Conservation (phyloP, 1,139 yeast genomes). For the Schizosaccharomyces versatilis region DNA sequence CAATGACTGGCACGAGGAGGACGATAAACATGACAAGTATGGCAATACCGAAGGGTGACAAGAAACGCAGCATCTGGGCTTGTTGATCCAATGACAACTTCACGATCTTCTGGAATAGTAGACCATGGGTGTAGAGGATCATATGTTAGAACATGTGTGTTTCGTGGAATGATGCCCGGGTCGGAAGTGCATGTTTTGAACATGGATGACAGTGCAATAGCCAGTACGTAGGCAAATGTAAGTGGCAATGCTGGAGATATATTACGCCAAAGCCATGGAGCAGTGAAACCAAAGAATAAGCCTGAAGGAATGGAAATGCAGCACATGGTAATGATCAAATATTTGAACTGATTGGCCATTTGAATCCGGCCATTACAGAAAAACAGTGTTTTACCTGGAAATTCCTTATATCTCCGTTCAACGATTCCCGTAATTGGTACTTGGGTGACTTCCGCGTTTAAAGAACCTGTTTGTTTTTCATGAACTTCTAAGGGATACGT, state of each 20-base stretch:
- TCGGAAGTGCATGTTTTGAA: constrained; percentile 35
- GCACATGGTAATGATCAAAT: background rate
- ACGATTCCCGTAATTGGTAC: background rate
- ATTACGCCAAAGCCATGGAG: constrained; percentile 23
- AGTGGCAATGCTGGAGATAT: constrained; percentile 35
- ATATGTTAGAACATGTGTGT: constrained; percentile 32
- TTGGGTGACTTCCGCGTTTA: background rate
- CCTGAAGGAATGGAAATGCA: background rate
- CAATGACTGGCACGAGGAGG: constrained; percentile 52
- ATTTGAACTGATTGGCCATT: background rate
- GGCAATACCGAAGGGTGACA: constrained; percentile 29
- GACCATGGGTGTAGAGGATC: constrained; percentile 25
- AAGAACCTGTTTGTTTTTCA: background rate
- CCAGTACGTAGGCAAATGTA: constrained; percentile 35
- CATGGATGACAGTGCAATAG: constrained; percentile 25
- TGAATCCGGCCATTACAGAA: background rate
- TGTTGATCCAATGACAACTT: constrained; percentile 24
- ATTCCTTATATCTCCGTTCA: background rate
- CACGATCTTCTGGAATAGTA: constrained; percentile 36
- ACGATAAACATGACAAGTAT: constrained; percentile 37
- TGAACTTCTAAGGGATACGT: background rate
- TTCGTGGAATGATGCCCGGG: constrained; percentile 43
- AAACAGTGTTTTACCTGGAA: background rate
- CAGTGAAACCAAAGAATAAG: background rate
- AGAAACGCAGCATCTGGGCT: background rate